A percentile compares a stretch with the other conserved stretches of the same genome.
phyloP scores from a whole-genome alignment of 345 rosid species.

The Bruguiera gymnorhiza region DNA sequence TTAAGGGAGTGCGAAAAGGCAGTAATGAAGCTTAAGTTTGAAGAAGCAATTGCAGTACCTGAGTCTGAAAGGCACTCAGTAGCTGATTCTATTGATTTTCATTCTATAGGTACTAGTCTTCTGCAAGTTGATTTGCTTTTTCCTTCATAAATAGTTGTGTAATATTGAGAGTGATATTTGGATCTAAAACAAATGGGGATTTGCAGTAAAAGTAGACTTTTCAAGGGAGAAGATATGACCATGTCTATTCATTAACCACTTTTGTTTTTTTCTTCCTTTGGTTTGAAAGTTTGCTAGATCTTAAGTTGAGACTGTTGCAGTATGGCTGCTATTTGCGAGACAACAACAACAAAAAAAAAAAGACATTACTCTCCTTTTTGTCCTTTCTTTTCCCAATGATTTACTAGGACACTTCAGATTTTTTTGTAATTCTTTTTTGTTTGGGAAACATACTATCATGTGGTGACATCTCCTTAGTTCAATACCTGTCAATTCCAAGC shows the following conservation, averaged over 20 bases:
- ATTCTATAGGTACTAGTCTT: constrained; percentile 55
- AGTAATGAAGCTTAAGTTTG: constrained; percentile 88
- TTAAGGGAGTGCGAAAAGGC: constrained; percentile 92
- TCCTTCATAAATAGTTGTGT: neutral
- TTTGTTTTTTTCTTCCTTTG: neutral
- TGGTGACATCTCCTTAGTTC: no score
- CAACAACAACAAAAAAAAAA: no score
- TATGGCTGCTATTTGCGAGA: no score
- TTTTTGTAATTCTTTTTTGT: no score
- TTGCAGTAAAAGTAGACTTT: neutral
- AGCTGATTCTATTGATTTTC: constrained; percentile 86
- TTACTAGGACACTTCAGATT: no score
- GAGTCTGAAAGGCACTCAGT: constrained; percentile 65
- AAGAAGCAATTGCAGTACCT: constrained; percentile 89
- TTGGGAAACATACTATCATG: no score
- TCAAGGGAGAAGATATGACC: neutral
- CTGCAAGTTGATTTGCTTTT: neutral
- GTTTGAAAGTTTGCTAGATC: neutral
- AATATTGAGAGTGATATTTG: neutral
- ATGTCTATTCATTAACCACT: neutral
- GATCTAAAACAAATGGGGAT: neutral
- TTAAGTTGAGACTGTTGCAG: neutral
- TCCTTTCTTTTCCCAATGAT: no score
- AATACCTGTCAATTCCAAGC: no score
- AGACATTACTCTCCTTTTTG: no score